These are phyloP conservation scores for Pholiota molesta DNA, from an alignment of 768 basidiomycete species.

Conservation along the genomic window DNA sequence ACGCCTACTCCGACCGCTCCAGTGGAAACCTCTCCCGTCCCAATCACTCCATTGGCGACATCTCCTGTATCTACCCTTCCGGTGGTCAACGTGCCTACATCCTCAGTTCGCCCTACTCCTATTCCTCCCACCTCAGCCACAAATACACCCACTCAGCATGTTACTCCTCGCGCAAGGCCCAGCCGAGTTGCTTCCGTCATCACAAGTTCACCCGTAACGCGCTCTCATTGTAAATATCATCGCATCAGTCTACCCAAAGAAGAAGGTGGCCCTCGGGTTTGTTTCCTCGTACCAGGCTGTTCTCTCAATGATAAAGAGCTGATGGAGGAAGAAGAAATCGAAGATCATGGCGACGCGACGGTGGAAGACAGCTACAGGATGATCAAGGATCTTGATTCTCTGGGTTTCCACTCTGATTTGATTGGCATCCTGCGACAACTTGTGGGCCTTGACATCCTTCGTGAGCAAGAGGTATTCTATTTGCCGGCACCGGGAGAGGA, in stretches of 20 bases:
- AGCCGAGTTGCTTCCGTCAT: not conserved
- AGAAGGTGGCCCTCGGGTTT: slow-evolving; percentile 54
- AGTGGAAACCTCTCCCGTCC: not conserved
- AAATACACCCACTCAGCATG: slow-evolving; percentile 5
- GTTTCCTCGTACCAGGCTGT: slow-evolving; percentile 72
- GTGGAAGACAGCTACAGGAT: slow-evolving; percentile 50
- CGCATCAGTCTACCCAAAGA: slow-evolving; percentile 64
- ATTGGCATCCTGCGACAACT: slow-evolving; percentile 60
- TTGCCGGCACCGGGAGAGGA: slow-evolving; percentile 55
- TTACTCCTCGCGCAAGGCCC: slow-evolving; percentile 2
- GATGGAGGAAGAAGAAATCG: slow-evolving; percentile 62
- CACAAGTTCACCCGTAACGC: slow-evolving; percentile 52
- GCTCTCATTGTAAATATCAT: slow-evolving; percentile 73
- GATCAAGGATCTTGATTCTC: slow-evolving; percentile 49
- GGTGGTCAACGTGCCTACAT: slow-evolving; percentile 20
- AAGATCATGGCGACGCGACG: slow-evolving; percentile 62
- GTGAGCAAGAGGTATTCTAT: slow-evolving; percentile 69
- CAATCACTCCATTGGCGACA: not conserved
- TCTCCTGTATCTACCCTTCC: slow-evolving; percentile 10
- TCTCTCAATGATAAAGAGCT: slow-evolving; percentile 58
- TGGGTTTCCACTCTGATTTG: slow-evolving; percentile 55
- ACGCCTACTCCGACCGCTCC: not conserved
- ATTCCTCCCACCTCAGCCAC: not conserved
- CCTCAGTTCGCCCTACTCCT: slow-evolving; percentile 1
- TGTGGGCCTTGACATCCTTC: slow-evolving; percentile 65